These are phyloP conservation scores for Calonectria pteridis DNA, from an alignment of 2,329 filamentous ascomycete species.

Conservation along the genomic window DNA sequence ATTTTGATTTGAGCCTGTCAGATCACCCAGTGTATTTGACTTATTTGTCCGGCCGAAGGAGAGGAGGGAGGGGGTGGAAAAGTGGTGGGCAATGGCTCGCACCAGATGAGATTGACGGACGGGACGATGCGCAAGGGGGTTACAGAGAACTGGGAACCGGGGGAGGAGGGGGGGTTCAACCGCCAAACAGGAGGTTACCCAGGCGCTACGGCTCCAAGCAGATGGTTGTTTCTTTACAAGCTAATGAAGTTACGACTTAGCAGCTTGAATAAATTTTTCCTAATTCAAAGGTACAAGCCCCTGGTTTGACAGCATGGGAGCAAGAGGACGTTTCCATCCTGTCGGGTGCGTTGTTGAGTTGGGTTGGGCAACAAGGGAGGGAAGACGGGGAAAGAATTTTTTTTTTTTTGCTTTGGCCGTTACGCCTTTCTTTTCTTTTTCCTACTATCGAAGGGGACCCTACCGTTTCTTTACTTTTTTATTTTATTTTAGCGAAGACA, in stretches of 20 bases:
- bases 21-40: not conserved
- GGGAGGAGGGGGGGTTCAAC: not conserved
- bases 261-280: not conserved
- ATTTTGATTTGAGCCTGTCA: conserved; percentile 6
- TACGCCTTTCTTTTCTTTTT: not conserved
- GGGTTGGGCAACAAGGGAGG: conserved; percentile 1
- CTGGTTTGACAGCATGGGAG: not conserved
- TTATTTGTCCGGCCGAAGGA: not conserved
- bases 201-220: not conserved
- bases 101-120: not conserved
- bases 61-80: not conserved
- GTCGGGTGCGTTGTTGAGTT: conserved; percentile 3
- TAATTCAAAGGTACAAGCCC: not conserved
- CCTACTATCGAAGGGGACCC: not conserved
- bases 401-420: conserved; percentile 6
- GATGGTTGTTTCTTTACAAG: not conserved
- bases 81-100: not conserved
- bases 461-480: conserved; percentile 1
- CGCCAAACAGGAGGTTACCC: not conserved
- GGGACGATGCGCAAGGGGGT: conserved; percentile 8
- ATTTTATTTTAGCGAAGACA: not conserved
- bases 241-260: not conserved
- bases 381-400: not conserved
- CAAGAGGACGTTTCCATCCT: not conserved
- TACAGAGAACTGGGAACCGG: not conserved